These are phyloP conservation scores for Vitis rotundifolia DNA, from an alignment of 164 flowering plant species.

Conservation along the genomic window DNA sequence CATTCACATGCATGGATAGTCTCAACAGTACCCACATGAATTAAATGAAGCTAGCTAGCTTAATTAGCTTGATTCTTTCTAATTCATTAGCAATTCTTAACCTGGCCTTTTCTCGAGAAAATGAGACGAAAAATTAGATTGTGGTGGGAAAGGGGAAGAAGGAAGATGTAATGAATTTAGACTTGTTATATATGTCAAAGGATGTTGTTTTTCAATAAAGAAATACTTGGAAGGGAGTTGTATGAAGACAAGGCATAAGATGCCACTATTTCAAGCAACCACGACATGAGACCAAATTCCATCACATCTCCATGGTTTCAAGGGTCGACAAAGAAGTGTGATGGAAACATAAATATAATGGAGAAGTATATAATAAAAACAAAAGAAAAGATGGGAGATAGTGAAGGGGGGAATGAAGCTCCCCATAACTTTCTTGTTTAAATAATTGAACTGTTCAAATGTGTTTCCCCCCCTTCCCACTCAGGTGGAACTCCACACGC, in stretches of 20 bases:
- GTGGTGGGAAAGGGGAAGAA: no score
- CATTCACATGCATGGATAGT: not conserved
- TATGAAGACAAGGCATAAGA: conserved; percentile 7
- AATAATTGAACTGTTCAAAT: not conserved
- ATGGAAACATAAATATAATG: not conserved
- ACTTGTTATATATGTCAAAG: no score
- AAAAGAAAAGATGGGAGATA: conserved; percentile 1
- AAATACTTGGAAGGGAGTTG: not conserved
- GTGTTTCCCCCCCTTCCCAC: conserved; percentile 11
- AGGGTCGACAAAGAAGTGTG: not conserved
- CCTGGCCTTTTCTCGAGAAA: no score
- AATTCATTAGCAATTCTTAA: no score
- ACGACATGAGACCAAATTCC: conserved; percentile 32
- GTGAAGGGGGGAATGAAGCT: conserved; percentile 1
- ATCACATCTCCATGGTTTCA: conserved; percentile 14
- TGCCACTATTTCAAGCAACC: conserved; percentile 32
- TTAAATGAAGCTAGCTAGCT: not conserved
- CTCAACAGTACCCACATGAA: not conserved
- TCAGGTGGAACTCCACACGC: conserved; percentile 46
- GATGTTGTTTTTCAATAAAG: not conserved
- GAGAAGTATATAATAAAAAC: not conserved
- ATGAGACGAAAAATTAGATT: no score
- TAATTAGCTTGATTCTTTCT: not conserved
- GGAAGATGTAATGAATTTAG: no score
- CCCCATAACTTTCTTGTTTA: conserved; percentile 10